Evolutionary conservation across 2,329 filamentous ascomycete genomes (phyloP), one percentile per base, ranked within the genome.

Genomic region (Bipolaris cookei): DNA sequence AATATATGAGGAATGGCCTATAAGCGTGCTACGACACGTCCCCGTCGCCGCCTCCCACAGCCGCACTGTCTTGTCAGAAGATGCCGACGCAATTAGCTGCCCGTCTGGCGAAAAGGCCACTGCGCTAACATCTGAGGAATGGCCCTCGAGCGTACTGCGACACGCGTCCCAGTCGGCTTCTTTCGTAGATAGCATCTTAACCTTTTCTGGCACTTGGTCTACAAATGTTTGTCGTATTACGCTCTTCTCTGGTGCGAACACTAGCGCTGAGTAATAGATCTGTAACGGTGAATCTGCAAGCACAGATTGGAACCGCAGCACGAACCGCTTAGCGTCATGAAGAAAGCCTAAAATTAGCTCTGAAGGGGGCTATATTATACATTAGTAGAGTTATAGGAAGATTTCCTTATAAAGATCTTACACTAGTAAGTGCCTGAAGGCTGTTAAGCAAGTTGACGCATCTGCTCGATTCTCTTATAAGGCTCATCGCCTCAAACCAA

Each of bases 401-500:
- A 3, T 44, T 3, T 38, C n/a, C 13, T 38, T 25, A 25, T 48
- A 32, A 51, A 55, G 6, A 7, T 23, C 37, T 30, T 63, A 68
- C 62, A 6, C 6, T 20, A 20, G 28, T 25, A 55, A 63, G 53
- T 35, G 44, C 37, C 23, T 59, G 47, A 20, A 69, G 57, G 11
- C 45, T 61, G 8, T 53, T 20, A 25, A 68, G 52, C 35, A 67
- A 53, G 8, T 61, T 20, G 3, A 75, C 47, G 1, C 65, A 75
- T 54, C 64, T 44, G 7, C 63, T 60, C 5, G 73, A 34, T 38
- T 62, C 58, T 10, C 51, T 44, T n/a, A 77, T 57, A 3, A 79
- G 69, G 45, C 77, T 76, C 2, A 81, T 68, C 30, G 76, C 73
- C 54, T 82, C 79, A 2, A 83, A 64, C 79, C 77, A 82, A 50